Conservation (phyloP, 768 basidiomycete genomes). For the Cystofilobasidium ferigula region DNA sequence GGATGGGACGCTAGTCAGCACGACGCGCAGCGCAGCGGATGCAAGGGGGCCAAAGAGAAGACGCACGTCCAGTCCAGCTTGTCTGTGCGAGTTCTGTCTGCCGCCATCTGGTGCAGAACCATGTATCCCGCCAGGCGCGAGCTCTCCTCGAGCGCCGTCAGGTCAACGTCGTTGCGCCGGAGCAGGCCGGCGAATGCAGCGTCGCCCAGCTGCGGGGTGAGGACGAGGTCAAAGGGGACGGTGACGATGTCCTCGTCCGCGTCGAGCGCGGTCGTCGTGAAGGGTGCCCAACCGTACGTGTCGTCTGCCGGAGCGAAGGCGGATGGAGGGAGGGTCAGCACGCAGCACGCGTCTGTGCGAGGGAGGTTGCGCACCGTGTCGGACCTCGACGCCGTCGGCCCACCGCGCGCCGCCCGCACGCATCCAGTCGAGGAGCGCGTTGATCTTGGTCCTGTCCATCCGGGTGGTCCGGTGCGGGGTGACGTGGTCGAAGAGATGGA, state of each 20-base stretch:
- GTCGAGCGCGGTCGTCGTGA: constrained; percentile 26
- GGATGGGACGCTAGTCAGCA: not conserved
- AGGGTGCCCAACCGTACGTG: constrained; percentile 32
- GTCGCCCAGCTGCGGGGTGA: constrained; percentile 33
- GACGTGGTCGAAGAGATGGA: no score
- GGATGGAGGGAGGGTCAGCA: not conserved
- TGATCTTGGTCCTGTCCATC: not conserved
- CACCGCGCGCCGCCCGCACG: not conserved
- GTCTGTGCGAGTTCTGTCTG: constrained; percentile 1
- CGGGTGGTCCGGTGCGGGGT: not conserved
- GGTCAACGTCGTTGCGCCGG: constrained; percentile 11
- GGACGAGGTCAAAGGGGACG: constrained; percentile 36
- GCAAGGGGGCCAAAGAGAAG: not conserved
- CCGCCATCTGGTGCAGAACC: constrained; percentile 32
- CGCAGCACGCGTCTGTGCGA: not conserved
- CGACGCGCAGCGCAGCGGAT: not conserved
- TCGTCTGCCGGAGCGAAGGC: constrained; percentile 22
- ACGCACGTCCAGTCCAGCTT: not conserved
- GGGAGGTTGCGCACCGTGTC: not conserved
- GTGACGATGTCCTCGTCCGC: constrained; percentile 32
- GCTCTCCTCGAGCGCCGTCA: constrained; percentile 20
- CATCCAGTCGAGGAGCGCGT: constrained; percentile 8
- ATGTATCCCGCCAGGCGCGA: constrained; percentile 35
- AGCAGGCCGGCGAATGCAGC: constrained; percentile 26
- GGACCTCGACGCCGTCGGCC: constrained; percentile 9